Base-by-base conservation (phyloP, 176 grass and related monocot genomes). In the Microstegium vimineum region DNA sequence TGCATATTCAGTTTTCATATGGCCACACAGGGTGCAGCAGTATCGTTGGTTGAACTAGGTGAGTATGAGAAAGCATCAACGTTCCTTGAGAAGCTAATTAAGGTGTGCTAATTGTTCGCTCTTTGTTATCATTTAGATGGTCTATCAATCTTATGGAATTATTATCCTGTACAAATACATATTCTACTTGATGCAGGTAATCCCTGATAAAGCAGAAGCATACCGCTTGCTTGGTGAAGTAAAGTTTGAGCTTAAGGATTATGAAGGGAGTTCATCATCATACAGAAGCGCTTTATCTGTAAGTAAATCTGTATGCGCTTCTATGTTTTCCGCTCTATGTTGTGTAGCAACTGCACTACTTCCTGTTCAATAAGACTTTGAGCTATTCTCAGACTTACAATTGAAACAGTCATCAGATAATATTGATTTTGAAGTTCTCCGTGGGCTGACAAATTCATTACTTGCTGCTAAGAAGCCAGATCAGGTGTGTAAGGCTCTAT, bases 171-270 rank as follows among this genome's bases (percentile, higher is more conserved):
- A 66, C 17, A 82, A 82, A 75, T 78, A 27, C 28, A 22, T 43
- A 65, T 45, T 78, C 75, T 71, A 83, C 46, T 27, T 86, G 83
- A 47, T 86, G 83, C 83, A 97, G 95, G 92, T 92, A 64, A 97
- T 81, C 77, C 92, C 86, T 75, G 90, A 87, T 68, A 92, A 92
- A 92, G 88, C 70, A 65, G 92, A 94, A 85, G 92, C 90, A 67
- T 94, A 94, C 59, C 90, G 88, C 82, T 93, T 94, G 76, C 81
- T 94, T 77, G 95, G 92, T 86, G 95, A 94, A 87, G 88, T 97
- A 42, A 97, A 91, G 85, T 97, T 92, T 78, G 90, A 94, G 81
- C 87, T 97, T n/a, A 93, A 94, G 80, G 92, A 97, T 89, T 94
- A 92, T 34, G 92, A 94, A 70, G 90, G 92, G 69, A 97, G 95